A percentile compares a stretch with the other conserved stretches of the same genome.
Evolutionary conservation across 768 basidiomycete genomes (phyloP).

Genomic region (Lactifluus hygrophoroides): DNA sequence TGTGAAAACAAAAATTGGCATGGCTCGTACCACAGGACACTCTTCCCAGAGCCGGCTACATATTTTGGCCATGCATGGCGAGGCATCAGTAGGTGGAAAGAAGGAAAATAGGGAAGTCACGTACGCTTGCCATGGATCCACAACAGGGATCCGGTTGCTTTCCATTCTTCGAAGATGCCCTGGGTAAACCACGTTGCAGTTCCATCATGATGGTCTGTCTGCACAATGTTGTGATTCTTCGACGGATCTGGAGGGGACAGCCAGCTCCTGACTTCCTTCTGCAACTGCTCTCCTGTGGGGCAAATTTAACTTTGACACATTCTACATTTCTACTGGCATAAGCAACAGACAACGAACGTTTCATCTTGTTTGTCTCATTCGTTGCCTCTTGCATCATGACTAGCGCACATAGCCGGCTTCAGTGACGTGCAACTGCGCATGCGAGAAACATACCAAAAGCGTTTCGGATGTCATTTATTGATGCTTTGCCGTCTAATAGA

Average conservation of each 20-base stretch:
- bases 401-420: not conserved
- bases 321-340: no score
- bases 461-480: no score
- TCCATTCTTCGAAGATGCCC: not conserved
- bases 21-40: not conserved
- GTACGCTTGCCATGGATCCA: no score
- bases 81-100: not conserved
- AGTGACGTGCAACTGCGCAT: not conserved
- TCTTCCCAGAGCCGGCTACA: no score
- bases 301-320: not conserved
- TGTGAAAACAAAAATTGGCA: not conserved
- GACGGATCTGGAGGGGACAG: no score
- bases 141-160: no score
- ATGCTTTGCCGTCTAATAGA: not conserved
- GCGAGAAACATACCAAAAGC: not conserved
- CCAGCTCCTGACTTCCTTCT: not conserved
- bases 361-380: not conserved
- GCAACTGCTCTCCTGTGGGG: not conserved
- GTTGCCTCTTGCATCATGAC: not conserved
- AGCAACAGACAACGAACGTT: not conserved
- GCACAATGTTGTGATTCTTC: no score
- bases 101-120: not conserved
- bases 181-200: not conserved
- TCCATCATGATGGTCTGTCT: not conserved
- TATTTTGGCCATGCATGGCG: no score